These are phyloP conservation scores for Colletotrichum sp. DNA, from an alignment of 2,329 filamentous ascomycete species.

Conservation along the genomic window DNA sequence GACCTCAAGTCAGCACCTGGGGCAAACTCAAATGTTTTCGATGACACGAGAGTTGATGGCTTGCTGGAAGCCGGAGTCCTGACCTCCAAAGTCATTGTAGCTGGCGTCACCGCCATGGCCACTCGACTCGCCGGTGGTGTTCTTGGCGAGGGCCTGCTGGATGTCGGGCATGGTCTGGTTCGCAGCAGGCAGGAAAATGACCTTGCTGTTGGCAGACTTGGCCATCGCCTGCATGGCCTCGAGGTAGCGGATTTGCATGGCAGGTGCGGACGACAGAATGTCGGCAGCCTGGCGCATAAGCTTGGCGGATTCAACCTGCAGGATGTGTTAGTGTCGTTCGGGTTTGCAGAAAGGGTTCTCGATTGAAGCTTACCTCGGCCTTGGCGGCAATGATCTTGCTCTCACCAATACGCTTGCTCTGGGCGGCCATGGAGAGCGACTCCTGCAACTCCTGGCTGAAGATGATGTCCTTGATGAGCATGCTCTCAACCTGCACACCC, in stretches of 20 bases:
- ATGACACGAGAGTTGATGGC: slow-evolving; percentile 83
- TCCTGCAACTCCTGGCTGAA: slow-evolving; percentile 97
- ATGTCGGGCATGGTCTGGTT: slow-evolving; percentile 60
- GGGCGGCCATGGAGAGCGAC: slow-evolving; percentile 95
- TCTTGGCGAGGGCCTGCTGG: slow-evolving; percentile 44
- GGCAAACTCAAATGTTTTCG: slow-evolving; percentile 75
- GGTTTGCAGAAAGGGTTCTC: background rate
- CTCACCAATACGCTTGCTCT: slow-evolving; percentile 98
- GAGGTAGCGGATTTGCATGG: slow-evolving; percentile 98
- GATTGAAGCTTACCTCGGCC: slow-evolving; percentile 66
- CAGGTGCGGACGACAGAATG: slow-evolving; percentile 87
- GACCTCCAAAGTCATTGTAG: slow-evolving; percentile 56
- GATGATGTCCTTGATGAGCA: slow-evolving; percentile 99
- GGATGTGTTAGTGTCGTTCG: background rate
- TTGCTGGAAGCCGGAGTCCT: slow-evolving; percentile 71
- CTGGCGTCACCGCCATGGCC: slow-evolving; percentile 48
- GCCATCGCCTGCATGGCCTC: slow-evolving; percentile 99
- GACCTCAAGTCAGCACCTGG: slow-evolving; percentile 21
- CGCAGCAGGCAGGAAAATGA: slow-evolving; percentile 77
- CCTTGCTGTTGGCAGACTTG: slow-evolving; percentile 88
- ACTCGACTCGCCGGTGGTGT: slow-evolving; percentile 36
- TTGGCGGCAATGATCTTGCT: slow-evolving; percentile 97
- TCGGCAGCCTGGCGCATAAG: slow-evolving; percentile 93
- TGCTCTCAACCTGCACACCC: slow-evolving; percentile 96
- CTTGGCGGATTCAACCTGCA: slow-evolving; percentile 86